Evolutionary conservation across 2,329 filamentous ascomycete genomes (phyloP).

Genomic region (Diaporthe sp.): DNA sequence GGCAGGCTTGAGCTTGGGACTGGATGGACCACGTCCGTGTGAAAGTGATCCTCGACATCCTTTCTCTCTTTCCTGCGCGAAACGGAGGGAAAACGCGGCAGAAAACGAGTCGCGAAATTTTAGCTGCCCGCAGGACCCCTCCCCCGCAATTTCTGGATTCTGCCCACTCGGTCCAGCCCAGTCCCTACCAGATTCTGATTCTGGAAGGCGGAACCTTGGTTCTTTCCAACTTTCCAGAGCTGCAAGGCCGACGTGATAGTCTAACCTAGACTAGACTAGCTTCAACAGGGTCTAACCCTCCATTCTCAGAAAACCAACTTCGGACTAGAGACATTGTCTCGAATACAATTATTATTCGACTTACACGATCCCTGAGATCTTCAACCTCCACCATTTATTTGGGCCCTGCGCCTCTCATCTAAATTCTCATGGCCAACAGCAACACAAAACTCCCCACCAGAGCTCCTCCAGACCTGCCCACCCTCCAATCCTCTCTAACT

Average conservation of each 20-base stretch:
- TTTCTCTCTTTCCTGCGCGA: constrained; percentile 21
- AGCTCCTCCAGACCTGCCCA: neutral
- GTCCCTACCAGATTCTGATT: neutral
- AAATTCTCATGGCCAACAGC: constrained; percentile 2
- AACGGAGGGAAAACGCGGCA: constrained; percentile 14
- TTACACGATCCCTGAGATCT: neutral
- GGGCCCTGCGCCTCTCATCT: too few species aligned
- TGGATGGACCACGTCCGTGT: constrained; percentile 29
- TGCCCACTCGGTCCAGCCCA: constrained; percentile 9
- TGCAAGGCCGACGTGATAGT: neutral
- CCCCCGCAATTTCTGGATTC: constrained; percentile 36
- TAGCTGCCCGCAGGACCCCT: constrained; percentile 38
- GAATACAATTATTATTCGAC: neutral
- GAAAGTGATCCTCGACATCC: constrained; percentile 36
- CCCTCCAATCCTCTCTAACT: constrained; percentile 40
- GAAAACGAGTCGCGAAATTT: constrained; percentile 36
- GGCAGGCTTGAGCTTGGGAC: constrained; percentile 27
- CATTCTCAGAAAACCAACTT: neutral
- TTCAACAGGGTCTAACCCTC: neutral
- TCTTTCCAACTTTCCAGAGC: neutral
- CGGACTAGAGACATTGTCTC: neutral
- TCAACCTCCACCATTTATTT: neutral
- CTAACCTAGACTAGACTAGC: neutral
- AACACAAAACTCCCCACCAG: neutral
- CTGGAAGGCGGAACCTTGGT: constrained; percentile 4